These are phyloP conservation scores for Sporobolomyces pararoseus DNA, from an alignment of 768 basidiomycete species.

Conservation along the genomic window DNA sequence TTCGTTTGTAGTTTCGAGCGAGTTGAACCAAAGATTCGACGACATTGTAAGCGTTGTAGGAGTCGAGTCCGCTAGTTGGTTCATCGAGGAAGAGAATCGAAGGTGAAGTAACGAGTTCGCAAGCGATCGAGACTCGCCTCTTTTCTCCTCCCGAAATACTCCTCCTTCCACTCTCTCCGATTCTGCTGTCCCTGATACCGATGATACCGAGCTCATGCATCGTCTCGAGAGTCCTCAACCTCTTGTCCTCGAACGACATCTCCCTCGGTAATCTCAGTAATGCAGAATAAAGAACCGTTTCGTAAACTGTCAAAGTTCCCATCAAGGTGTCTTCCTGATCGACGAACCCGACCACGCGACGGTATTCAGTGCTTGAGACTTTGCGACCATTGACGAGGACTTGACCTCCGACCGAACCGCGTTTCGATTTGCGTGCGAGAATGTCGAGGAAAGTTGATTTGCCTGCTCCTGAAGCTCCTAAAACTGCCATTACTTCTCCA, in stretches of 20 bases:
- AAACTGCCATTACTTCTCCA: conserved; percentile 88
- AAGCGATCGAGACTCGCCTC: conserved; percentile 91
- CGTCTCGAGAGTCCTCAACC: conserved; percentile 87
- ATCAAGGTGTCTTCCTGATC: conserved; percentile 98
- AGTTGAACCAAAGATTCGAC: conserved; percentile 80
- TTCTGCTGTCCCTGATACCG: conserved; percentile 79
- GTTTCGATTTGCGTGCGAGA: conserved; percentile 82
- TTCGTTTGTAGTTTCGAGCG: conserved; percentile 83
- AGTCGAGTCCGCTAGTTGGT: conserved; percentile 91
- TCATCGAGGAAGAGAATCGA: conserved; percentile 95
- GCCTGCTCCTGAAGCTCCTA: conserved; percentile 94
- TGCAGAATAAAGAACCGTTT: conserved; percentile 92
- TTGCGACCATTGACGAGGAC: conserved; percentile 81
- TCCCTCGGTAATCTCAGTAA: conserved; percentile 82
- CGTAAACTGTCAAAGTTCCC: conserved; percentile 95
- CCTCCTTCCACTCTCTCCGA: conserved; percentile 82
- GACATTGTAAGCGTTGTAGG: conserved; percentile 93
- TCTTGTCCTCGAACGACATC: conserved; percentile 94
- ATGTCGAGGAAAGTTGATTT: conserved; percentile 97
- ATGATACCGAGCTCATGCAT: conserved; percentile 93
- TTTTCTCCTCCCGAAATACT: conserved; percentile 98
- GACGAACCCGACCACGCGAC: conserved; percentile 84
- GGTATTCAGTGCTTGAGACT: conserved; percentile 70
- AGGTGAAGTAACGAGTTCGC: conserved; percentile 94
- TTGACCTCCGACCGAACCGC: conserved; percentile 67